A percentile compares a stretch with the other conserved stretches of the same genome.
These are phyloP conservation scores for Echinochloa phyllopogon DNA, from an alignment of 176 grass and related monocot species.

Conservation along the genomic window DNA sequence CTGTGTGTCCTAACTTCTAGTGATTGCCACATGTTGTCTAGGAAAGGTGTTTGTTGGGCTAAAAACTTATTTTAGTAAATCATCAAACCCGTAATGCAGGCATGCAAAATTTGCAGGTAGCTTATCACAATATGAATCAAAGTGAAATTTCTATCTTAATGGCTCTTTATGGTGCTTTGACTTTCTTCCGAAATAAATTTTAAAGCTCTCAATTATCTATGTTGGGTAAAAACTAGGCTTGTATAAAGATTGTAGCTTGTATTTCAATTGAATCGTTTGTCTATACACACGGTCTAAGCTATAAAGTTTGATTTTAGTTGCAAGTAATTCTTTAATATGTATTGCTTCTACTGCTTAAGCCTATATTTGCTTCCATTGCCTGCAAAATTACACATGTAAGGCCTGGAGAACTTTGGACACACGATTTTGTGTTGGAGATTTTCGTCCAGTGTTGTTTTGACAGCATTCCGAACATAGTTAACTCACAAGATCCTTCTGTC, in stretches of 20 bases:
- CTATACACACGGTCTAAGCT: neutral
- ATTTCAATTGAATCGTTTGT: neutral
- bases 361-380: neutral
- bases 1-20: neutral
- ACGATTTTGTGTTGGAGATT: neutral
- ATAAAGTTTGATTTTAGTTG: neutral
- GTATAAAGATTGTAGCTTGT: neutral
- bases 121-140: neutral
- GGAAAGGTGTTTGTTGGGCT: neutral
- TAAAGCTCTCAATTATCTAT: neutral
- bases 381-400: neutral
- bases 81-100: neutral
- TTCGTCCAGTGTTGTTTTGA: neutral
- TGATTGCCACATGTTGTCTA: neutral
- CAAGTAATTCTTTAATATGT: neutral
- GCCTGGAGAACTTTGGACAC: neutral
- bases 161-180: neutral
- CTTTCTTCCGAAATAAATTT: neutral
- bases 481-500: neutral
- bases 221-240: neutral
- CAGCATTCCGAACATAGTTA: neutral
- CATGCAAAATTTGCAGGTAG: neutral
- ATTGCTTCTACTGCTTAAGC: neutral
- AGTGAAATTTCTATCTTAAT: neutral
- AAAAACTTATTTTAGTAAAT: neutral